Percentiles rank a stretch among this genome's conserved stretches.
Conservation (phyloP, 768 basidiomycete genomes). For the Russula earlei region DNA sequence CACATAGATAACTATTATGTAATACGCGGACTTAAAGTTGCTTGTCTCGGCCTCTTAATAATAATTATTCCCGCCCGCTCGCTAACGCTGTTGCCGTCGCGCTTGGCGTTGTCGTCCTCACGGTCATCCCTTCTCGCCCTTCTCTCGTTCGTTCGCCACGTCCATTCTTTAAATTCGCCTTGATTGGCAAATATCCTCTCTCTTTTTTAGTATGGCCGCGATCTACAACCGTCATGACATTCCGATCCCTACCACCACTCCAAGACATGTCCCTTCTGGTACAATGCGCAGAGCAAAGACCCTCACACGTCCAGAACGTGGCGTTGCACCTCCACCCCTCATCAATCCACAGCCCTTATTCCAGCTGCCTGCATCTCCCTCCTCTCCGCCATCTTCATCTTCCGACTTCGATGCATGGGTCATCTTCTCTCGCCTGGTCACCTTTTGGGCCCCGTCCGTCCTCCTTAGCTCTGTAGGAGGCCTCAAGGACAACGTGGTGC, state of each 20-base stretch:
- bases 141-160: slow-evolving; percentile 16
- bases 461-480: slow-evolving; percentile 67
- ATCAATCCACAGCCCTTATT: slow-evolving; percentile 67
- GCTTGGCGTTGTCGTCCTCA: background rate
- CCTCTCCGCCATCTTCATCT: slow-evolving; percentile 30
- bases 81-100: background rate
- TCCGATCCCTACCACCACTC: slow-evolving; percentile 16
- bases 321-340: slow-evolving; percentile 88
- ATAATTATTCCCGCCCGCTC: too few relatives aligned
- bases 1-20: slow-evolving; percentile 2
- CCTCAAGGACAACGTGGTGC: slow-evolving; percentile 63
- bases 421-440: slow-evolving; percentile 66
- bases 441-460: slow-evolving; percentile 86
- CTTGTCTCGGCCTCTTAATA: too few relatives aligned
- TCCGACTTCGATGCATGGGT: slow-evolving; percentile 57
- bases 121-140: background rate
- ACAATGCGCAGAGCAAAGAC: slow-evolving; percentile 88
- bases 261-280: slow-evolving; percentile 29
- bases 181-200: slow-evolving; percentile 12
- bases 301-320: slow-evolving; percentile 89
- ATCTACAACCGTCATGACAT: slow-evolving; percentile 14
- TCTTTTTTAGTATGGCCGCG: slow-evolving; percentile 14
- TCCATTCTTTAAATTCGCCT: too few relatives aligned
- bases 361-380: slow-evolving; percentile 30
- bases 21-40: background rate